Base-by-base conservation (phyloP, 2,329 filamentous ascomycete genomes). In the Calonectria hongkongensis region DNA sequence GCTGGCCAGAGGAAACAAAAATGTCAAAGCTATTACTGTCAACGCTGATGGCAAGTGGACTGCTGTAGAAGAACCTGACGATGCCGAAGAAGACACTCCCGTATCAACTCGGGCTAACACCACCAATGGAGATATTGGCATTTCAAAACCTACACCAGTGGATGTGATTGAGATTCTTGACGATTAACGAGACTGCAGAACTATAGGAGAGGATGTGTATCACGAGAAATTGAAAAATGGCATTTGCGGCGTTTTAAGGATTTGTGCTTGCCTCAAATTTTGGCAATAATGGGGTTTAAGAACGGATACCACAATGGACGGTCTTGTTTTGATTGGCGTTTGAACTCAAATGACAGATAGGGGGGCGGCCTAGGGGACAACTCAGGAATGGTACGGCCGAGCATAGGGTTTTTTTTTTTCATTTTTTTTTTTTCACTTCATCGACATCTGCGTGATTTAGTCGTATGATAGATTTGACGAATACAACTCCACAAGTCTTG, bases 21-120 rank as follows among this genome's bases (percentile, higher is more conserved):
- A 73, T n/a, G 79, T 78, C n/a, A 85, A 79, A 74, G 78, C 70
- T 15, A 82, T 86, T 48, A 75, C 66, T 1, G 78, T 84, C 5
- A 62, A 65, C 12, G 74, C 75, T 1, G 75, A 84, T 50, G 85
- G 84, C 7, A 73, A 66, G 10, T 86, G 85, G 85, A 76, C 56
- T 54, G 72, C 81, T 5, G 76, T 84, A 18, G 67, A 75, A 25
- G 84, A 84, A 69, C 69, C 78, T 2, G 80, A 80, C n/a, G 81
- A 81, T 30, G 73, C 75, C 3, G 77, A 81, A 8, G 79, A 79
- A 41, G 79, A 79, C 47, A 75, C 67, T 30, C 75, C 77, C n/a
- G 71, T 36, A 16, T 73, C 73, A 16, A 71, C 68, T 36, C 28
- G 50, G 21, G 54, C 25, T 2, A 51, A 39, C 16, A 50, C 56